Evolutionary conservation across 179 eudicot genomes (phyloP).

Genomic region (Spergularia azorica): DNA sequence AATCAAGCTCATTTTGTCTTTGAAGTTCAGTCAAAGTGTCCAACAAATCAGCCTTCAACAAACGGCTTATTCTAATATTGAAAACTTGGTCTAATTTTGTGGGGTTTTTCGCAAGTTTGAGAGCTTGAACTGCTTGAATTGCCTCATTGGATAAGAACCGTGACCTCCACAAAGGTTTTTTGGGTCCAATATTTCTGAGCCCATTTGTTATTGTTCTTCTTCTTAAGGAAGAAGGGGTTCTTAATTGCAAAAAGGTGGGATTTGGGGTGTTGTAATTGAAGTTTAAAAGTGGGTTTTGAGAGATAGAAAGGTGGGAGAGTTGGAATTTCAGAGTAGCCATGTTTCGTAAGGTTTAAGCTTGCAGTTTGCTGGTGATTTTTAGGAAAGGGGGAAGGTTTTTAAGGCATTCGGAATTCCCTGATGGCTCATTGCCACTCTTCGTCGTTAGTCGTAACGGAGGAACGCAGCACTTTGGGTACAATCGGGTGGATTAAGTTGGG

Average conservation of each 20-base stretch:
- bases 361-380: background rate
- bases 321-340: constrained; percentile 41
- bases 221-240: background rate
- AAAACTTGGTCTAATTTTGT: constrained; percentile 51
- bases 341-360: background rate
- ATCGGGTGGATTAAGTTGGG: too few relatives aligned
- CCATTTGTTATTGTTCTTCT: constrained; percentile 40
- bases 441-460: too few relatives aligned
- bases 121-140: constrained; percentile 72
- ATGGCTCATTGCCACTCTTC: too few relatives aligned
- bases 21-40: constrained; percentile 63
- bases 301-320: constrained; percentile 24
- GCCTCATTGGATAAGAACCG: constrained; percentile 62
- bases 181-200: constrained; percentile 49
- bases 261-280: background rate
- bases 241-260: constrained; percentile 8
- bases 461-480: too few relatives aligned
- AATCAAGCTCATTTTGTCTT: constrained; percentile 59
- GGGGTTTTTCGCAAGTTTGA: constrained; percentile 57
- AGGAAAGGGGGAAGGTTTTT: background rate
- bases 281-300: constrained; percentile 27
- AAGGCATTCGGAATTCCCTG: too few relatives aligned
- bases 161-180: constrained; percentile 59
- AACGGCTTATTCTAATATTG: constrained; percentile 37
- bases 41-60: constrained; percentile 67